phyloP scores from a whole-genome alignment of 1,284 basidiomycete species.

The Gymnopus androsaceus region DNA sequence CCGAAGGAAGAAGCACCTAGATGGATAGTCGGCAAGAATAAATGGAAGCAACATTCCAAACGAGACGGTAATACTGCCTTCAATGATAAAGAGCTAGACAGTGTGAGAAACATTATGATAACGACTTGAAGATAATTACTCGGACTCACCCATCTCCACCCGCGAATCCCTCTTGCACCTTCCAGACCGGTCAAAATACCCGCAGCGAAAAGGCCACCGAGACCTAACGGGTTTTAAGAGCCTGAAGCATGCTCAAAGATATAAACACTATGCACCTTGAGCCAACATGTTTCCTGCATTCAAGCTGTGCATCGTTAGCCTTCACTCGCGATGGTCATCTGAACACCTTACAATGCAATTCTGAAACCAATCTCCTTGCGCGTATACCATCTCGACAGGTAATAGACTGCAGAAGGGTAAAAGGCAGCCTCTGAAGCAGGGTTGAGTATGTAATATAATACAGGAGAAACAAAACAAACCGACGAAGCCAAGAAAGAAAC shows the following conservation, averaged over 20 bases:
- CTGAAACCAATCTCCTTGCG: slow-evolving; percentile 22
- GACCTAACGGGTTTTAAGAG: too few species aligned
- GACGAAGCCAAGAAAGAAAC: slow-evolving; percentile 22
- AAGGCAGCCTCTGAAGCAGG: slow-evolving; percentile 25
- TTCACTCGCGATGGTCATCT: neutral
- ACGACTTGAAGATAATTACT: neutral
- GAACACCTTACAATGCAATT: slow-evolving; percentile 32
- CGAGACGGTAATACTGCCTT: slow-evolving; percentile 21
- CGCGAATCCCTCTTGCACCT: slow-evolving; percentile 41
- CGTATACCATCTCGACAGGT: slow-evolving; percentile 28
- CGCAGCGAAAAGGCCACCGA: slow-evolving; percentile 47
- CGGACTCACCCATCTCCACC: slow-evolving; percentile 37
- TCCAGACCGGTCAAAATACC: slow-evolving; percentile 44
- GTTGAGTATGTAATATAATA: neutral
- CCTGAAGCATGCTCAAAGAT: neutral
- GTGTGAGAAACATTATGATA: neutral
- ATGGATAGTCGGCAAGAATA: slow-evolving; percentile 22
- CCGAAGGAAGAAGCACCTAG: slow-evolving; percentile 12
- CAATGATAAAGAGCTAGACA: slow-evolving; percentile 22
- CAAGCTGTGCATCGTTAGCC: slow-evolving; percentile 9
- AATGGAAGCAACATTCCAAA: slow-evolving; percentile 23
- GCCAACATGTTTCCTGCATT: slow-evolving; percentile 24
- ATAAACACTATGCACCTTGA: slow-evolving; percentile 1
- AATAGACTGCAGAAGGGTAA: slow-evolving; percentile 25
- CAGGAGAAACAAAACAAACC: slow-evolving; percentile 9